phyloP scores from a whole-genome alignment of 208 protist genomes.

The Leishmania aethiopica region DNA sequence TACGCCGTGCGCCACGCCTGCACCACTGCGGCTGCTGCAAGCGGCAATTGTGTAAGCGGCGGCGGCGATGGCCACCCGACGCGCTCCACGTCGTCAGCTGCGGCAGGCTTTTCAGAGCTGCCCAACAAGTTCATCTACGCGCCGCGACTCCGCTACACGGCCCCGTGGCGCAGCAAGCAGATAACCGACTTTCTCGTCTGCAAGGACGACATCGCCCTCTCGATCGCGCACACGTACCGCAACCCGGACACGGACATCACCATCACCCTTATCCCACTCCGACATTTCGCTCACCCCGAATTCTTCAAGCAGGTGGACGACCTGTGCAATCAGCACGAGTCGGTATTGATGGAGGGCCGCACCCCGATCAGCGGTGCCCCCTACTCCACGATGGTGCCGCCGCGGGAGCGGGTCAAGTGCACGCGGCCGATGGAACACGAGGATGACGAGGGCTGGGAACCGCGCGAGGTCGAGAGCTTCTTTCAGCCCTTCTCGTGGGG shows the following conservation, averaged over 20 bases:
- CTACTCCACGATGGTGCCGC: slow-evolving; percentile 76
- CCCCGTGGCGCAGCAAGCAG: slow-evolving; percentile 58
- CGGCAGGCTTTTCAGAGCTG: neutral
- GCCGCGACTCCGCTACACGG: slow-evolving; percentile 55
- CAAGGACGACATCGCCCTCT: slow-evolving; percentile 33
- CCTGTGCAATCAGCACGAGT: slow-evolving; percentile 81
- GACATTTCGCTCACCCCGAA: slow-evolving; percentile 79
- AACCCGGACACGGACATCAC: slow-evolving; percentile 43
- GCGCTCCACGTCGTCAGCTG: neutral
- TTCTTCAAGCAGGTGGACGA: slow-evolving; percentile 85
- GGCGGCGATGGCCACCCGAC: neutral
- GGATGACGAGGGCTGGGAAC: slow-evolving; percentile 88
- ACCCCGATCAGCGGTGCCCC: slow-evolving; percentile 61
- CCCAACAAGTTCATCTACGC: slow-evolving; percentile 40
- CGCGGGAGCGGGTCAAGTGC: slow-evolving; percentile 29
- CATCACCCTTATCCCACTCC: slow-evolving; percentile 79
- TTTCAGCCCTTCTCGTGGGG: slow-evolving; percentile 91
- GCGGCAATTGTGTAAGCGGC: neutral
- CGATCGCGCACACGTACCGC: slow-evolving; percentile 75
- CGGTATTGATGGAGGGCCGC: slow-evolving; percentile 88
- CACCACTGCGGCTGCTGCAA: neutral
- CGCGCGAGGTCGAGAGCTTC: slow-evolving; percentile 67
- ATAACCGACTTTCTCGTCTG: slow-evolving; percentile 63
- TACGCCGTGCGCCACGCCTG: neutral
- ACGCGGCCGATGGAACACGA: slow-evolving; percentile 60